Base-by-base conservation (phyloP, 1,284 basidiomycete genomes). In the Apiotrichum montevideense region DNA sequence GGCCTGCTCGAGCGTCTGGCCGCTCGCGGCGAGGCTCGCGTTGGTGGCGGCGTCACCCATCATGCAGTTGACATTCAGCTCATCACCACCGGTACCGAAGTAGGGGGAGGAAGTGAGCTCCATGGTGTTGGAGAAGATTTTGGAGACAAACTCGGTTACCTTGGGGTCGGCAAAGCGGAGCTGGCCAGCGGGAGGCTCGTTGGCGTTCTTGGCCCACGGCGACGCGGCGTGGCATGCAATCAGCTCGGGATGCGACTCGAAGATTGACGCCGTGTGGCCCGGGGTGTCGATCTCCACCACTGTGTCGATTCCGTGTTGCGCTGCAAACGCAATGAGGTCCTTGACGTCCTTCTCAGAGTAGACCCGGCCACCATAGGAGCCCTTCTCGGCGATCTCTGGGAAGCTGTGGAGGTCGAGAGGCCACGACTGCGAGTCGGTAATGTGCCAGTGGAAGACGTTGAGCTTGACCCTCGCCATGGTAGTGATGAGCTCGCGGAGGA, bases 401-500 rank as follows among this genome's bases (percentile, higher is more conserved):
- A 83, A 85, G 6, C 81, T 82, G 4, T 83, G 80, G 35, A 90
- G 73, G 35, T 81, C 78, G 14, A 91, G 78, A 0, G 89, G 88
- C 80, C 88, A 93, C 57, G 84, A 85, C 70, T 58, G 47, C 15
- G 52, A 37, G 52, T 58, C 56, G 37, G 52, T 54, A 21, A 58
- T 54, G 49, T 58, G 56, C 56, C 52, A 57, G 46, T 61, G 62
- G 56, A 55, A 65, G 56, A 54, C 56, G 58, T 54, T 70, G 56
- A 89, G 84, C 79, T 96, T 96, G 63, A 87, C 87, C 82, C 83
- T 85, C 59, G 85, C 85, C 90, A 93, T 85, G 63, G 92, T 87
- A n/a, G 96, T 72, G 6, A 86, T 87, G 62, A 64, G 39, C 35
- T 15, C 3, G 29, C 21, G 21, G 21, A 57, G 47, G 13, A 11